phyloP scores from a whole-genome alignment of 73 alveolate species.

The Tetrahymena elliotti region DNA sequence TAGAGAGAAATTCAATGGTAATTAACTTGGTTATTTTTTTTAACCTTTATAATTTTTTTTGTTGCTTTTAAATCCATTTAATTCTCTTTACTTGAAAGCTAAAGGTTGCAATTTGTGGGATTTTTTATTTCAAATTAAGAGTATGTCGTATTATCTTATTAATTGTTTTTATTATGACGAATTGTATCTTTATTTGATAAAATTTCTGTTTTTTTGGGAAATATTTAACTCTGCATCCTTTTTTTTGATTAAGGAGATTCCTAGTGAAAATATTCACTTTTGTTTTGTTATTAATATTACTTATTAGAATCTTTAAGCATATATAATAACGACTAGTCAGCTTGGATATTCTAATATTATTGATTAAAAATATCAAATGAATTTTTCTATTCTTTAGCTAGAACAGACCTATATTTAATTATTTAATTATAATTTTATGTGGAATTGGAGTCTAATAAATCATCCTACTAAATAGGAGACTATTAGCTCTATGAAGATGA shows the following conservation, averaged over 20 bases:
- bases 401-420: not conserved
- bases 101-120: not conserved
- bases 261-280: not conserved
- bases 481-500: not conserved
- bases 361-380: not conserved
- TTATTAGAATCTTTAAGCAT: not conserved
- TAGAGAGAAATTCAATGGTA: not conserved
- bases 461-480: not conserved
- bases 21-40: not conserved
- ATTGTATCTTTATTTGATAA: not conserved
- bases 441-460: not conserved
- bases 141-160: not conserved
- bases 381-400: not conserved
- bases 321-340: not conserved
- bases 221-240: not conserved
- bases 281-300: not conserved
- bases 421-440: not conserved
- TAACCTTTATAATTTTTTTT: not conserved
- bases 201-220: not conserved
- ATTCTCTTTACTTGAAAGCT: not conserved
- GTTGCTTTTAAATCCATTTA: not conserved
- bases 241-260: not conserved
- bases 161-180: not conserved
- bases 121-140: not conserved
- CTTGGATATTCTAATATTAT: not conserved